Conservation (phyloP, 768 basidiomycete species). For the Candolleomyces efflorescens region DNA sequence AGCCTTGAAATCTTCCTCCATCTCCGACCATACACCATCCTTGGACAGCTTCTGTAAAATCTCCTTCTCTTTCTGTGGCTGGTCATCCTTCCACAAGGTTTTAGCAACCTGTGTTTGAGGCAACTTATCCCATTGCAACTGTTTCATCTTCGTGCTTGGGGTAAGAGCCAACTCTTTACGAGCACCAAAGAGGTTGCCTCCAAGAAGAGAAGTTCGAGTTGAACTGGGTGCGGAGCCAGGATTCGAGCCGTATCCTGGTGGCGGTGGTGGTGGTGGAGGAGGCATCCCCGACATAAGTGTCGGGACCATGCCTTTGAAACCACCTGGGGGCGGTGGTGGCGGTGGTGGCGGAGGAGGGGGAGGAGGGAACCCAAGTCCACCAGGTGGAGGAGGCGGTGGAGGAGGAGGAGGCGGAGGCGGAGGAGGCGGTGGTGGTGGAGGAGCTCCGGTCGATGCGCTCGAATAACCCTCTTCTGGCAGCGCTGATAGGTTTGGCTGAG, state of each 20-base stretch:
- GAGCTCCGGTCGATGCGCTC: too few relatives aligned
- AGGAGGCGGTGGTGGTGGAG: conserved; percentile 26
- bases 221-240: conserved; percentile 41
- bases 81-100: conserved; percentile 82
- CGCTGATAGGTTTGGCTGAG: conserved; percentile 30
- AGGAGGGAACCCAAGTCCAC: conserved; percentile 14
- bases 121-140: conserved; percentile 98
- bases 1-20: conserved; percentile 98
- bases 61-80: conserved; percentile 64
- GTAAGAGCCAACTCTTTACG: conserved; percentile 86
- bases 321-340: conserved; percentile 30
- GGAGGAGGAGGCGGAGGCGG: conserved; percentile 34
- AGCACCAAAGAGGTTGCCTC: conserved; percentile 51
- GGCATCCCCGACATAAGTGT: conserved; percentile 16
- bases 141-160: conserved; percentile 92
- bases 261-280: conserved; percentile 37
- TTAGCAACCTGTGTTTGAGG: conserved; percentile 79
- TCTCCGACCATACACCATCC: conserved; percentile 90
- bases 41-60: conserved; percentile 78
- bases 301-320: conserved; percentile 14
- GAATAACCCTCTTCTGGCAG: conserved; percentile 34
- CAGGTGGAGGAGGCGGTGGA: conserved; percentile 25
- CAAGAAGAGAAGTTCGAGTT: conserved; percentile 56
- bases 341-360: conserved; percentile 32
- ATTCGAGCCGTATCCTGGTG: conserved; percentile 24